Evolutionary conservation across 1,139 yeast genomes (phyloP).

Genomic region (Magnusiomyces fungicola): DNA sequence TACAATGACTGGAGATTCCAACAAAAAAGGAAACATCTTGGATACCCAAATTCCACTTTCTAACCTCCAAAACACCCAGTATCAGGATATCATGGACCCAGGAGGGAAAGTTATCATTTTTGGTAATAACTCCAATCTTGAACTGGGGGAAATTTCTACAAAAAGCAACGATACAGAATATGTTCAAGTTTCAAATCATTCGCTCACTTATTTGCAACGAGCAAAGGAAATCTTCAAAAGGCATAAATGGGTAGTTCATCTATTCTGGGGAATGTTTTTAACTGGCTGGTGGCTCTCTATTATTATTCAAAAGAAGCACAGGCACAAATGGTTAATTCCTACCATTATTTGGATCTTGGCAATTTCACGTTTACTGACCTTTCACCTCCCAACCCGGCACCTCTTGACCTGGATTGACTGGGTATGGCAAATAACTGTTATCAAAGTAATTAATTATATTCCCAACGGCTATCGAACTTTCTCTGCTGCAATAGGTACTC

Average conservation of each 20-base stretch:
- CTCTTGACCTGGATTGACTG: conserved; percentile 27
- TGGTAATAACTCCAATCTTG: conserved; percentile 14
- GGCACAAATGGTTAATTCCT: conserved; percentile 58
- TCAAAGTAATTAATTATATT: conserved; percentile 35
- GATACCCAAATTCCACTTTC: no score
- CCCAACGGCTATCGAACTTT: conserved; percentile 39
- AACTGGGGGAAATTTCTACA: conserved; percentile 13
- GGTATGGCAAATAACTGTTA: conserved; percentile 41
- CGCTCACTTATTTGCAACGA: not conserved
- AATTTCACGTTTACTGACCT: conserved; percentile 49
- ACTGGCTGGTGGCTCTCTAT: conserved; percentile 65
- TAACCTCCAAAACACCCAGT: no score
- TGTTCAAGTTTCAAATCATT: not conserved
- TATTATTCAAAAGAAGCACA: conserved; percentile 44
- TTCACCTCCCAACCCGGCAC: conserved; percentile 42
- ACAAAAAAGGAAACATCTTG: no score
- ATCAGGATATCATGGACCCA: no score
- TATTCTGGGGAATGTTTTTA: conserved; percentile 39
- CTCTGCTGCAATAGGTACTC: conserved; percentile 39
- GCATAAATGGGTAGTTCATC: conserved; percentile 25
- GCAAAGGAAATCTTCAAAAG: not conserved
- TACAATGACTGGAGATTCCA: no score
- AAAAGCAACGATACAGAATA: conserved; percentile 5
- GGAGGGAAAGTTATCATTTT: no score
- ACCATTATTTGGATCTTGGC: conserved; percentile 49